Base-by-base conservation (phyloP, 2,329 filamentous ascomycete genomes). In the Orbilia javanica region DNA sequence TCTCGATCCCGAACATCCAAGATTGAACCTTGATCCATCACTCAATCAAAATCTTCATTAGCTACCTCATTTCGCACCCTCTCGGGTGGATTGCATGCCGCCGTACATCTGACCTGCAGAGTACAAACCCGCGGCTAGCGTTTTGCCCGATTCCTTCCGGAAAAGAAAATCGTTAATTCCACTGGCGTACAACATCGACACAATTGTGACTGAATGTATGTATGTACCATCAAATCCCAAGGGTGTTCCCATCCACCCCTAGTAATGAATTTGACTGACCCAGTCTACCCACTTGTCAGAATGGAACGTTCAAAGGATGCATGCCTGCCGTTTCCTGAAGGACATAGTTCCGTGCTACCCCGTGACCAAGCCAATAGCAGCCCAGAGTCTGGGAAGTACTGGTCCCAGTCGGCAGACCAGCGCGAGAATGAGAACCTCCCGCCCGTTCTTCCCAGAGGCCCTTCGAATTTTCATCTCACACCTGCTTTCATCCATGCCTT, bases 401-500 rank as follows among this genome's bases (percentile, higher is more conserved):
- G 74, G 74, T 31, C 44, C n/a, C 50, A 64, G 39, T 22, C 74
- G 22, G 34, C 22, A 11, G 22, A 13, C 25, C 65, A 53, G 11
- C 57, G 6, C 18, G n/a, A 50, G 22, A 27, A 70, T 18, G 36
- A 64, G 25, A 52, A 13, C 18, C 20, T 39, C 7, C 72, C 72
- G 8, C 74, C 74, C 1, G 60, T 72, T 48, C 31, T 72, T 4
- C 74, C 74, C 11, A 62, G 44, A 31, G 60, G 39, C 15, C 67
- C 74, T 31, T 27, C 74, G 7, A 48, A 48, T 15, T 57, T 60
- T 48, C 84, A 84, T 42, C 83, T 90, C 63, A 88, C 89, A 31
- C 86, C 87, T 73, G 84, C 85, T 63, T 88, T 87, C 75, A 86
- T 98, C 84, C 93, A 96, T 84, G 93, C 93, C 79, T 87, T 97